Conservation (phyloP, 495 filamentous ascomycete species). For the Lasiosphaeriaceae sp. region DNA sequence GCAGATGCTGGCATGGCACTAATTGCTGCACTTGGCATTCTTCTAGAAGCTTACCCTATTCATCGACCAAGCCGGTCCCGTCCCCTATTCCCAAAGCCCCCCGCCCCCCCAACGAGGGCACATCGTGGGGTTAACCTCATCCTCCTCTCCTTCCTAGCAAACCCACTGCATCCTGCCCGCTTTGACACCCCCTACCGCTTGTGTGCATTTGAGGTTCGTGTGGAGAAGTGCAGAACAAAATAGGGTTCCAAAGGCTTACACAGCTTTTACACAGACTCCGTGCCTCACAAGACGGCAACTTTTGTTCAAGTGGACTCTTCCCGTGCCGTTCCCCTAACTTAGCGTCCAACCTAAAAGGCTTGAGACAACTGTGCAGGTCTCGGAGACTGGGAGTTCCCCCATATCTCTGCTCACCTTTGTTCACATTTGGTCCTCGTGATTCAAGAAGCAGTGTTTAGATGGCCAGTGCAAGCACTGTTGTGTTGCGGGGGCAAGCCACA, state of each 20-base stretch:
- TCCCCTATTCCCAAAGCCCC: background rate
- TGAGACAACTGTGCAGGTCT: background rate
- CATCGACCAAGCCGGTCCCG: background rate
- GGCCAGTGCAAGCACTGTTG: no score
- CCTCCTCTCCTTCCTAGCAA: slow-evolving; percentile 2
- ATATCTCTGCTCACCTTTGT: background rate
- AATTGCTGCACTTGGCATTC: background rate
- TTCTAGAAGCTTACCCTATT: slow-evolving; percentile 27
- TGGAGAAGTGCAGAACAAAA: slow-evolving; percentile 13
- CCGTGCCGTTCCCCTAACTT: slow-evolving; percentile 1
- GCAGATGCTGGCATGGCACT: slow-evolving; percentile 5
- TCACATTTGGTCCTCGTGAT: background rate
- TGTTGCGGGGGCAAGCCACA: no score
- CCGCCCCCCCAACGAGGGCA: background rate
- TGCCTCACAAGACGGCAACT: slow-evolving; percentile 6
- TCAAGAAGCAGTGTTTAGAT: background rate
- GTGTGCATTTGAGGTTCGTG: slow-evolving; percentile 13
- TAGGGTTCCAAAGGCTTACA: background rate
- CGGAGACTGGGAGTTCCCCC: no score
- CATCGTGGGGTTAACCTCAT: slow-evolving; percentile 3
- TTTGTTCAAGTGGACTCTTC: background rate
- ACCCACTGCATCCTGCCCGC: slow-evolving; percentile 20
- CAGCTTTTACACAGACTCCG: slow-evolving; percentile 10
- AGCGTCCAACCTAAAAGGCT: background rate
- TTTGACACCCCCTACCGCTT: slow-evolving; percentile 17